Conservation (phyloP, 768 basidiomycete genomes). For the Strobilomyces dryophilus region DNA sequence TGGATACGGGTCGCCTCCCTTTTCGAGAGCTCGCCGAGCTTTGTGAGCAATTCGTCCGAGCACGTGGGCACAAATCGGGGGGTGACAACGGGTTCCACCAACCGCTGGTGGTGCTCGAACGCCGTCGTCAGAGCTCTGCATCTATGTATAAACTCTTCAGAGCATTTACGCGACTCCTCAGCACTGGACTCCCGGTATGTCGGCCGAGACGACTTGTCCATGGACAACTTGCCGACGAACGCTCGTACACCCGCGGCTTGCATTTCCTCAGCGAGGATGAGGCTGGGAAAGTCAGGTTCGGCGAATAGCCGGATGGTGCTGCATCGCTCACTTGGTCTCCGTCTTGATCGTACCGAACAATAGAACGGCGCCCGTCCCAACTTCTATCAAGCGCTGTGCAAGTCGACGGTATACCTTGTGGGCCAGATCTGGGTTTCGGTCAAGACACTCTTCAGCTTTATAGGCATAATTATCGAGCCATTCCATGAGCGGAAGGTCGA, state of each 20-base stretch:
- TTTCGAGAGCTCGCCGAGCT: conserved; percentile 54
- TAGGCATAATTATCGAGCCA: conserved; percentile 84
- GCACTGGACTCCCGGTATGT: conserved; percentile 67
- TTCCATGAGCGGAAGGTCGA: conserved; percentile 79
- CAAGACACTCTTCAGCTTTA: conserved; percentile 74
- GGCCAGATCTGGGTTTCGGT: conserved; percentile 57
- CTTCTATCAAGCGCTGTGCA: conserved; percentile 58
- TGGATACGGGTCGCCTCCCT: conserved; percentile 54
- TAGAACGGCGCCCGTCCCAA: conserved; percentile 73
- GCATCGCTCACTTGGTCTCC: conserved; percentile 66
- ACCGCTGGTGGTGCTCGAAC: conserved; percentile 41
- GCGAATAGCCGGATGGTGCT: not conserved
- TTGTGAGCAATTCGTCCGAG: conserved; percentile 61
- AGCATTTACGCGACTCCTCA: conserved; percentile 45
- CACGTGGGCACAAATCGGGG: conserved; percentile 91
- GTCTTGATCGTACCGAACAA: conserved; percentile 82
- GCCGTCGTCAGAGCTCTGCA: conserved; percentile 40
- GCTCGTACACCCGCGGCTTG: conserved; percentile 67
- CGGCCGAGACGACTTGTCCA: conserved; percentile 74
- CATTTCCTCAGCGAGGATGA: conserved; percentile 77
- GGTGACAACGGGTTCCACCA: conserved; percentile 80
- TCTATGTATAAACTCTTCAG: conserved; percentile 50
- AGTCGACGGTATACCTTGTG: conserved; percentile 63
- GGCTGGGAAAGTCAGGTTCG: conserved; percentile 35
- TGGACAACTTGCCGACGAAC: conserved; percentile 87